phyloP scores from a whole-genome alignment of 805 yeast species.

The Yarrowia alimentaria region DNA sequence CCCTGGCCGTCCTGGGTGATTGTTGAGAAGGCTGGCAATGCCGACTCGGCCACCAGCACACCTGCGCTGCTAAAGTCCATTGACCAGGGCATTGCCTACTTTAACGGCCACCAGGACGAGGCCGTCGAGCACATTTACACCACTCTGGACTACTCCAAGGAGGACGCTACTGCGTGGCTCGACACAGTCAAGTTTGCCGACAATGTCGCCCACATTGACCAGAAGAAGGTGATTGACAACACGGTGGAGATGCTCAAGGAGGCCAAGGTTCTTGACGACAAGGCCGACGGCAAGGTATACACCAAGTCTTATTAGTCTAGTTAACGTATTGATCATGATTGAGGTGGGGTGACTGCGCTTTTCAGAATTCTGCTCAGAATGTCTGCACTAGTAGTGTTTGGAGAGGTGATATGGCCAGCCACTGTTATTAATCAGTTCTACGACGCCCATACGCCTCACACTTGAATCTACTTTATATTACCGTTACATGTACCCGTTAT shows the following conservation, averaged over 20 bases:
- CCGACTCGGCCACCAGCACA: slow-evolving; percentile 31
- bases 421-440: no score
- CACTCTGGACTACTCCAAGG: slow-evolving; percentile 70
- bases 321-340: no score
- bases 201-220: slow-evolving; percentile 51
- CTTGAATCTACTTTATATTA: no score
- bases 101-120: slow-evolving; percentile 58
- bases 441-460: no score
- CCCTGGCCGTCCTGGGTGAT: slow-evolving; percentile 98
- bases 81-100: slow-evolving; percentile 66
- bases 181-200: slow-evolving; percentile 66
- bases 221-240: slow-evolving; percentile 48
- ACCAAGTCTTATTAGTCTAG: slow-evolving; percentile 2
- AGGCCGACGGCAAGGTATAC: slow-evolving; percentile 32
- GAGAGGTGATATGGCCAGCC: no score
- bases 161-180: slow-evolving; percentile 80
- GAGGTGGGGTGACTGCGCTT: no score
- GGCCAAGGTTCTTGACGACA: slow-evolving; percentile 56
- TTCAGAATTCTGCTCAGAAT: no score
- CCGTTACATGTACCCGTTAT: no score
- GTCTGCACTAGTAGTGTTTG: no score
- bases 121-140: slow-evolving; percentile 62
- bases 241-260: slow-evolving; percentile 57
- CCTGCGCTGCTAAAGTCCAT: slow-evolving; percentile 52
- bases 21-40: slow-evolving; percentile 49